These are phyloP conservation scores for Psilocybe sp. DNA, from an alignment of 768 basidiomycete species.

Conservation along the genomic window DNA sequence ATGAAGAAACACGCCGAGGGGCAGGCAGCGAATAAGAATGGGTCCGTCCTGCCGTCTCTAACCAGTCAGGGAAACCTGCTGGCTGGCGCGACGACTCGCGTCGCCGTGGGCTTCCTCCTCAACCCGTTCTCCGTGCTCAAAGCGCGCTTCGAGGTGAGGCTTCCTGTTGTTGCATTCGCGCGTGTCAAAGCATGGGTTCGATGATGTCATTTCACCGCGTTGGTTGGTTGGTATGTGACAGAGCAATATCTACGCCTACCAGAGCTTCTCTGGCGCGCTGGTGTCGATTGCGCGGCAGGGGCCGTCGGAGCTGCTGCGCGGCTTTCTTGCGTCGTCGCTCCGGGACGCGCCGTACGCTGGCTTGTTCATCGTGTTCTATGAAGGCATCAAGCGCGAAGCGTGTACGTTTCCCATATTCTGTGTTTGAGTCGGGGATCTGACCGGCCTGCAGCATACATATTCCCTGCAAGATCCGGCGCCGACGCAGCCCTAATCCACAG, in stretches of 20 bases:
- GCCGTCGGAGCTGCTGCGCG: slow-evolving; percentile 78
- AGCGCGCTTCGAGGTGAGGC: slow-evolving; percentile 81
- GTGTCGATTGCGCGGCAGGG: slow-evolving; percentile 64
- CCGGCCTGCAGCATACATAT: slow-evolving; percentile 31
- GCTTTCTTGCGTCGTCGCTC: slow-evolving; percentile 84
- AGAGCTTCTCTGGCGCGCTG: slow-evolving; percentile 57
- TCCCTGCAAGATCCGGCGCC: slow-evolving; percentile 40
- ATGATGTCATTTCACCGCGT: not conserved
- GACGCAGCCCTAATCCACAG: slow-evolving; percentile 56
- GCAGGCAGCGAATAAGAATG: slow-evolving; percentile 22
- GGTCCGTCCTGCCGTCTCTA: slow-evolving; percentile 67
- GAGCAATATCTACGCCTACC: slow-evolving; percentile 80
- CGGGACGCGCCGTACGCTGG: slow-evolving; percentile 95
- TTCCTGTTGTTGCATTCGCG: not conserved
- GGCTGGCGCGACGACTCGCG: slow-evolving; percentile 80
- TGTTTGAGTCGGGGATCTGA: slow-evolving; percentile 5
- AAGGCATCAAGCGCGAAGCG: slow-evolving; percentile 75
- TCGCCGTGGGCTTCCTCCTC: slow-evolving; percentile 76
- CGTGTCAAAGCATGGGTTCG: not conserved
- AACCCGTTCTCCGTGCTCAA: slow-evolving; percentile 93
- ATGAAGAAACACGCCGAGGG: slow-evolving; percentile 18
- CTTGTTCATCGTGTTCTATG: slow-evolving; percentile 84
- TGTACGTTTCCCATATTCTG: slow-evolving; percentile 36
- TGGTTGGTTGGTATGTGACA: slow-evolving; percentile 20
- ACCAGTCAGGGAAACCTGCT: slow-evolving; percentile 79